Conservation (phyloP, 2,329 filamentous ascomycete genomes). For the Colletotrichum falcatum region DNA sequence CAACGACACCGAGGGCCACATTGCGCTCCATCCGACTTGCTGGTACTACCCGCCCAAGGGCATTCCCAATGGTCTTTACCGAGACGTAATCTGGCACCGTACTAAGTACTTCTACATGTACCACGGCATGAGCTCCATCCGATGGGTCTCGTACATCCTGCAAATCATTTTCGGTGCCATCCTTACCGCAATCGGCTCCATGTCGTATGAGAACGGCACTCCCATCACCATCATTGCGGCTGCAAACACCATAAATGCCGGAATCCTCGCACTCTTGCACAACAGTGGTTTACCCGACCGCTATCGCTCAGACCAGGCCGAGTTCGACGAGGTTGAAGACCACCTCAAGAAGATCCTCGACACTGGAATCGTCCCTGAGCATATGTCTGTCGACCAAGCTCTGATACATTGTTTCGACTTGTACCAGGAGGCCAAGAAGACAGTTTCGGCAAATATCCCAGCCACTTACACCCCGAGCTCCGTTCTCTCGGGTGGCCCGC, state of each 20-base stretch:
- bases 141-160: constrained; percentile 60
- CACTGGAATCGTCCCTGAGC: constrained; percentile 57
- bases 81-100: constrained; percentile 59
- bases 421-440: constrained; percentile 59
- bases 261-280: constrained; percentile 63
- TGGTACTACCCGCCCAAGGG: constrained; percentile 61
- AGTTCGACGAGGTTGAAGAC: constrained; percentile 63
- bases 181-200: constrained; percentile 62
- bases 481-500: constrained; percentile 24
- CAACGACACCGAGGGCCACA: constrained; percentile 57
- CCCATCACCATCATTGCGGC: constrained; percentile 62
- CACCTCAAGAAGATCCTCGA: constrained; percentile 63
- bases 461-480: constrained; percentile 51
- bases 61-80: constrained; percentile 62
- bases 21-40: constrained; percentile 56
- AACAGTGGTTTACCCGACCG: constrained; percentile 66
- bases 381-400: constrained; percentile 58
- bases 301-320: constrained; percentile 61
- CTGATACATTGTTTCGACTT: constrained; percentile 61
- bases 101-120: constrained; percentile 59
- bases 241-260: constrained; percentile 62
- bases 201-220: constrained; percentile 52
- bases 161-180: constrained; percentile 63
- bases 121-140: constrained; percentile 55
- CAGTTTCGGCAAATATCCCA: constrained; percentile 61